Conservation (phyloP, 768 basidiomycete species). For the Cystobasidium onofrii region DNA sequence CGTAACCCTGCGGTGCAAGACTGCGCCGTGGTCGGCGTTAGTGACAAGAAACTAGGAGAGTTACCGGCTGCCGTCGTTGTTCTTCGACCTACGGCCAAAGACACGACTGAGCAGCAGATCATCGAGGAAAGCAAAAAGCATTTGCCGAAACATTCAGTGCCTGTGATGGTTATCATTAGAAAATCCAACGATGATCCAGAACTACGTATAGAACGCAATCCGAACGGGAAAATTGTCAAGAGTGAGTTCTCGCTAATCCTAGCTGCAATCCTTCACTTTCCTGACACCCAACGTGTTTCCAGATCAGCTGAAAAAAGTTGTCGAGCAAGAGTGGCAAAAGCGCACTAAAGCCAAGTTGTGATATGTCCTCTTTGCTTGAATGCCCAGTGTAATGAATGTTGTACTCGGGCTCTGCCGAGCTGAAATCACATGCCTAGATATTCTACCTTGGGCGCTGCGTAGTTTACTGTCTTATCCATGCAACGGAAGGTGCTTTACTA, state of each 20-base stretch:
- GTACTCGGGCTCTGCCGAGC: neutral
- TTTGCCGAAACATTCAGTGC: constrained; percentile 36
- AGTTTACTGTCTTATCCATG: neutral
- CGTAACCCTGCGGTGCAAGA: constrained; percentile 34
- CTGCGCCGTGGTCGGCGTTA: constrained; percentile 36
- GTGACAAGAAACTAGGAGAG: constrained; percentile 36
- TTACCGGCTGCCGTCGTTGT: constrained; percentile 38
- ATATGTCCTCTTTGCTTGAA: neutral
- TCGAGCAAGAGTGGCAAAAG: constrained; percentile 27
- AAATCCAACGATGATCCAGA: neutral
- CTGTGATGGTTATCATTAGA: constrained; percentile 35
- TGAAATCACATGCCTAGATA: too few relatives aligned
- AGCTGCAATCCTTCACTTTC: neutral
- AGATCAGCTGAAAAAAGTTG: constrained; percentile 28
- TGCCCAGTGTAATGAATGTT: neutral
- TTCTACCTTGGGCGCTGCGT: too few relatives aligned
- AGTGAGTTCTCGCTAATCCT: neutral
- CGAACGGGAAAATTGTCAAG: constrained; percentile 41
- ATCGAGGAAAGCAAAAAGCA: constrained; percentile 9
- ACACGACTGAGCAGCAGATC: constrained; percentile 24
- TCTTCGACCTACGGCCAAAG: neutral
- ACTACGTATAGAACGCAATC: constrained; percentile 33
- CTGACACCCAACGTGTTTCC: neutral
- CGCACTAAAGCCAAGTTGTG: constrained; percentile 23
- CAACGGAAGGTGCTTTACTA: neutral